A percentile compares a stretch with the other conserved stretches of the same genome.
Evolutionary conservation across 2,329 filamentous ascomycete species (phyloP).

Genomic region (Aphanocladium album): DNA sequence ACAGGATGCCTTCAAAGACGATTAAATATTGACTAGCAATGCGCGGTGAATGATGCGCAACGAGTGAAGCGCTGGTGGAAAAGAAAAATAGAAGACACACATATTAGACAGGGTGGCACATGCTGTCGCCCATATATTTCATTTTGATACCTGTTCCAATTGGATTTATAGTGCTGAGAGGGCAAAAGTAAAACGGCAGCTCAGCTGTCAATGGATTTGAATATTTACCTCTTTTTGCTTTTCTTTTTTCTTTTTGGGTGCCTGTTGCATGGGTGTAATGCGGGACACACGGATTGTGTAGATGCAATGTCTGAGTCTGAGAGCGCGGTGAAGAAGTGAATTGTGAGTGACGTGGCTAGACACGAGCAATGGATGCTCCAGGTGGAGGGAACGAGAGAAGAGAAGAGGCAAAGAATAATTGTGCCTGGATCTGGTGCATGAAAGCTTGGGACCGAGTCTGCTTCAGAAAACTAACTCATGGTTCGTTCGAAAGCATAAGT

Average conservation of each 20-base stretch:
- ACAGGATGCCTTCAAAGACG: constrained; percentile 38
- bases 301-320: background rate
- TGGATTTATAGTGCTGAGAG: background rate
- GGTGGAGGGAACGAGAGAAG: too few relatives aligned
- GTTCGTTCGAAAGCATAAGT: too few relatives aligned
- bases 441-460: too few relatives aligned
- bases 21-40: constrained; percentile 18
- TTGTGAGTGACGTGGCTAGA: background rate
- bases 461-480: too few relatives aligned
- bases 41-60: background rate
- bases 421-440: too few relatives aligned
- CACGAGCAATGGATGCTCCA: background rate
- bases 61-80: background rate
- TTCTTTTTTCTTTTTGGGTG: background rate
- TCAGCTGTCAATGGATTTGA: background rate
- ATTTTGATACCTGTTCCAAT: constrained; percentile 2
- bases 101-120: constrained; percentile 1
- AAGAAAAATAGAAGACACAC: background rate
- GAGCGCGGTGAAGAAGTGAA: background rate
- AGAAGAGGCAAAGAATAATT: too few relatives aligned
- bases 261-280: background rate
- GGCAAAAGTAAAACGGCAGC: background rate
- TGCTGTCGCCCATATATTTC: background rate
- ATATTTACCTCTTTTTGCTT: background rate
- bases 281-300: background rate